These are phyloP conservation scores for Schoenoplectus tabernaemontani DNA, from an alignment of 202 grass and related monocot species.

Conservation along the genomic window DNA sequence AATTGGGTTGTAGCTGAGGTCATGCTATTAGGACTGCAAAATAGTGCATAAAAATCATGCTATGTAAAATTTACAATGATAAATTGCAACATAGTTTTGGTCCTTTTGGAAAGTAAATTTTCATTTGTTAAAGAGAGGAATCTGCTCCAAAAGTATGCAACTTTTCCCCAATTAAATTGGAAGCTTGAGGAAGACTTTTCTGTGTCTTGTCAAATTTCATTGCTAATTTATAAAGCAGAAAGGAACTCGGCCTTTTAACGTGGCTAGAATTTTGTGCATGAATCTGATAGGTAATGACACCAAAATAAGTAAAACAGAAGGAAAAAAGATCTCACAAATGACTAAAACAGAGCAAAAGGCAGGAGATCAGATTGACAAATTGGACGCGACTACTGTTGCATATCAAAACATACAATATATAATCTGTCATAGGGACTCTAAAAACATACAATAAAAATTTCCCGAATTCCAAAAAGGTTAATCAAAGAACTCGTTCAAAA, in stretches of 20 bases:
- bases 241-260: not conserved
- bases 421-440: not conserved
- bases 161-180: slow-evolving; percentile 12
- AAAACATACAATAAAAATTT: not conserved
- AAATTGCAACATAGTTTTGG: not conserved
- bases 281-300: not conserved
- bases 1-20: slow-evolving; percentile 62
- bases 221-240: slow-evolving; percentile 10
- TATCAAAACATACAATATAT: not conserved
- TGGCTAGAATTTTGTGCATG: not conserved
- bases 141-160: slow-evolving; percentile 12
- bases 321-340: not conserved
- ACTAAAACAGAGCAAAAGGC: not conserved
- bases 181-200: slow-evolving; percentile 15
- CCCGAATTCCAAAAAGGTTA: not conserved
- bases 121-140: not conserved
- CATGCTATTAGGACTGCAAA: slow-evolving; percentile 57
- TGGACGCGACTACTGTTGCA: not conserved
- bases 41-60: not conserved
- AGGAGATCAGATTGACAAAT: not conserved
- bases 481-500: not conserved
- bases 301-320: slow-evolving; percentile 2
- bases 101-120: slow-evolving; percentile 1
- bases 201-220: slow-evolving; percentile 3
- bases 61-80: not conserved